Conservation (phyloP, 805 yeast species). For the Candida pseudofarinosa region DNA sequence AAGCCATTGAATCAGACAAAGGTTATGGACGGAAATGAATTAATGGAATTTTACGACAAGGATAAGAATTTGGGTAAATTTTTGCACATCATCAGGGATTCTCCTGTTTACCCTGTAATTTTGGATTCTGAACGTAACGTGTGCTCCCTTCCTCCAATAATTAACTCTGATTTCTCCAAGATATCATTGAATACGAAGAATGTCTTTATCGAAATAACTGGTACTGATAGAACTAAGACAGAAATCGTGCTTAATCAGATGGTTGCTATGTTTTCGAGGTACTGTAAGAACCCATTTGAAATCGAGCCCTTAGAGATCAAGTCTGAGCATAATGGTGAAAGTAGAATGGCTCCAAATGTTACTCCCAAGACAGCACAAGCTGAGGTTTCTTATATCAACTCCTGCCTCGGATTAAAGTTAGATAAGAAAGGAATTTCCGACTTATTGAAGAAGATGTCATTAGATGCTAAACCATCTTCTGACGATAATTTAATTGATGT, state of each 20-base stretch:
- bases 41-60: constrained; percentile 85
- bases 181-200: constrained; percentile 80
- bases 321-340: constrained; percentile 73
- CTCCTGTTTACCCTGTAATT: constrained; percentile 88
- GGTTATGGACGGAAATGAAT: constrained; percentile 66
- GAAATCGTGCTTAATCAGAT: constrained; percentile 89
- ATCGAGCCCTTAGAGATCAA: constrained; percentile 87
- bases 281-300: constrained; percentile 75
- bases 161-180: constrained; percentile 88
- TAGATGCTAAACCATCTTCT: constrained; percentile 54
- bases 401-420: constrained; percentile 82
- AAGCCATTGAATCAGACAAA: constrained; percentile 70
- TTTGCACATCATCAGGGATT: constrained; percentile 80
- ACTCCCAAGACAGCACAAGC: constrained; percentile 65
- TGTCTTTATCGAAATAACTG: constrained; percentile 90
- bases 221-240: constrained; percentile 90
- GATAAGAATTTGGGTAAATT: constrained; percentile 89
- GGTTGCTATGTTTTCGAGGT: constrained; percentile 93
- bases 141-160: constrained; percentile 94
- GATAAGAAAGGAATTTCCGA: constrained; percentile 62
- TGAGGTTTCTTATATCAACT: constrained; percentile 81
- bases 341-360: constrained; percentile 74
- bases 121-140: constrained; percentile 72
- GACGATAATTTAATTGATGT: constrained; percentile 54
- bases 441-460: constrained; percentile 77